phyloP scores from a whole-genome alignment of 345 rosid genomes.

The Theobroma cacao region DNA sequence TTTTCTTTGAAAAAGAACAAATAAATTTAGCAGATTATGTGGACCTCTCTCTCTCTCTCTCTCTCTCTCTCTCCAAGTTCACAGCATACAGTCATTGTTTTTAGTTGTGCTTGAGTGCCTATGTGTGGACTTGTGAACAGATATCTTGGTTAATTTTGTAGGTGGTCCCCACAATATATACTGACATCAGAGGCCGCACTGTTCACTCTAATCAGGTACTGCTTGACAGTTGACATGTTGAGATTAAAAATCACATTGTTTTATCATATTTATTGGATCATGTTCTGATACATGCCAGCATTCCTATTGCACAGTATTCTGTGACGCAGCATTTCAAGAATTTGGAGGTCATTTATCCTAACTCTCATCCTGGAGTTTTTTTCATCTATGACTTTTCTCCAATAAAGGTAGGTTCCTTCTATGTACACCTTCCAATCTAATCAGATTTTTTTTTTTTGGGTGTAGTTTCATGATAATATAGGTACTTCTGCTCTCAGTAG shows the following conservation, averaged over 20 bases:
- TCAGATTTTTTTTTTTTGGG: slow-evolving; percentile 1
- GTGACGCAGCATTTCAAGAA: slow-evolving; percentile 83
- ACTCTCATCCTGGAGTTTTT: slow-evolving; percentile 69
- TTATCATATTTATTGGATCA: slow-evolving; percentile 8
- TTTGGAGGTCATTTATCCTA: slow-evolving; percentile 41
- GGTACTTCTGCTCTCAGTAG: not conserved
- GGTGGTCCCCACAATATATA: slow-evolving; percentile 88
- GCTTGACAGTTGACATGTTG: not conserved
- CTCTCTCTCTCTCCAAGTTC: not conserved
- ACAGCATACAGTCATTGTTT: not conserved
- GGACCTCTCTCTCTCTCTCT: not conserved
- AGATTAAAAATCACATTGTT: not conserved
- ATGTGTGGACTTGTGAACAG: not conserved
- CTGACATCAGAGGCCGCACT: slow-evolving; percentile 55
- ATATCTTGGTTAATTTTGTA: slow-evolving; percentile 34
- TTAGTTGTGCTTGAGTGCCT: not conserved
- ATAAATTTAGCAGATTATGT: not conserved
- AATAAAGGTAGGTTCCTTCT: slow-evolving; percentile 55
- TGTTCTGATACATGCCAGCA: not conserved
- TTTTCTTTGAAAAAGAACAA: not conserved
- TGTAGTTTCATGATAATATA: not conserved
- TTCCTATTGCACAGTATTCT: slow-evolving; percentile 55
- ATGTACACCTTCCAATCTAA: not conserved
- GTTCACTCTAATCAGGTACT: slow-evolving; percentile 78
- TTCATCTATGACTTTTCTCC: slow-evolving; percentile 92